Evolutionary conservation across 2,329 filamentous ascomycete genomes (phyloP), one percentile per base, ranked within the genome.

Genomic region (Emericellopsis atlantica): DNA sequence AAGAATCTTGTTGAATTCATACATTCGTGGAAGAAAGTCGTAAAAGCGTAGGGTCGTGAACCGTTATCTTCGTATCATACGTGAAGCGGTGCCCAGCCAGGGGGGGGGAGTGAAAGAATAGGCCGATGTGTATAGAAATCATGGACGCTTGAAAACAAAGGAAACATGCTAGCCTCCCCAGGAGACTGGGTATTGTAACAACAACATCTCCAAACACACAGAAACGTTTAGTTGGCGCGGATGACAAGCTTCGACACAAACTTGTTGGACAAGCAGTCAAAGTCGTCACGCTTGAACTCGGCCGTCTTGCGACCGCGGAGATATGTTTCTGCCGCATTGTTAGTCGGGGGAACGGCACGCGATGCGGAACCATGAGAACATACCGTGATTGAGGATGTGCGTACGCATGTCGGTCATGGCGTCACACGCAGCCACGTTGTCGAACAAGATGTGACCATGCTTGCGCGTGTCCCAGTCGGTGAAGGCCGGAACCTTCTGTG

Each of bases 231-330:
- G 68, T 93, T 94, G 55, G 90, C 85, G 53, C 90, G 87, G 61
- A 95, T 95, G 59, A 95, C 89, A 55, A 96, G 77, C 66, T 93
- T 93, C 32, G 89, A 93, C 51, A 95, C 68, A 70, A 96, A 95
- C 70, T 95, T 96, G 72, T 95, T 95, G 40, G 89, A 94, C 57
- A 96, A 66, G 45, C 81, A 92, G 68, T 96, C 90, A 58, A 95
- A 96, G 67, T 96, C 86, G 53, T 82, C 77, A 51, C 85, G 80
- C 67, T 95, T 84, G 61, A 95, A 96, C 62, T 82, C 86, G 54
- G 83, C 78, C 44, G 81, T 79, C 50, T 77, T 74, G 51, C 90
- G 84, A 45, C 79, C 79, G 54, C 86, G 81, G 46, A 96, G 75
- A 63, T 95, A 96, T 42, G 76, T 70, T 67, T 95, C 89, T 95